A percentile compares a stretch with the other conserved stretches of the same genome.
These are phyloP conservation scores for Ophiostoma sp. DNA, from an alignment of 2,329 filamentous ascomycete species.

Conservation along the genomic window DNA sequence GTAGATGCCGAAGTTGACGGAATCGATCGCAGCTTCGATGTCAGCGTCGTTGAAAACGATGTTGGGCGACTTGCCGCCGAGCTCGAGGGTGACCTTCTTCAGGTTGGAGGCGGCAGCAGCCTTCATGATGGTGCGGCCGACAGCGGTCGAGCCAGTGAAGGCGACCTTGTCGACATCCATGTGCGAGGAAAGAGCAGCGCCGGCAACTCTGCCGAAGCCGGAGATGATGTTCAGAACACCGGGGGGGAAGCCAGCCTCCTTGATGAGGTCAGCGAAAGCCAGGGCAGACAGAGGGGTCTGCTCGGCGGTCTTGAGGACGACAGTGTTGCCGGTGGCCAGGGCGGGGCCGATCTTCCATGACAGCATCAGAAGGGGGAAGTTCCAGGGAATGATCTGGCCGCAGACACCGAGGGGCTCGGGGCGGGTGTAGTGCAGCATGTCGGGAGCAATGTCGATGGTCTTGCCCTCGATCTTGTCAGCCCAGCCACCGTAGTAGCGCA, in stretches of 20 bases:
- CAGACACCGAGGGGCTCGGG: constrained; percentile 76
- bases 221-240: constrained; percentile 74
- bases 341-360: constrained; percentile 78
- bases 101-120: constrained; percentile 69
- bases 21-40: constrained; percentile 69
- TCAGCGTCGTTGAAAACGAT: constrained; percentile 74
- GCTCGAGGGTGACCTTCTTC: constrained; percentile 76
- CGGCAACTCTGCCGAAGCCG: constrained; percentile 71
- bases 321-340: constrained; percentile 64
- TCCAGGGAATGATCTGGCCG: constrained; percentile 86
- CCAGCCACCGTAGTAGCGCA: constrained; percentile 87
- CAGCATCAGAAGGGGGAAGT: constrained; percentile 77
- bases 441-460: constrained; percentile 70
- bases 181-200: constrained; percentile 68
- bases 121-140: constrained; percentile 75
- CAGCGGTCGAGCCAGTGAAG: constrained; percentile 71
- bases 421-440: constrained; percentile 78
- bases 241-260: constrained; percentile 72
- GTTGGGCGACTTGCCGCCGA: constrained; percentile 75
- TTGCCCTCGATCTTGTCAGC: constrained; percentile 89
- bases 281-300: constrained; percentile 69
- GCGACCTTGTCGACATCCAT: constrained; percentile 80
- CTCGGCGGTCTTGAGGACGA: constrained; percentile 71
- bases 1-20: constrained; percentile 69
- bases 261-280: constrained; percentile 58